phyloP scores from a whole-genome alignment of 306 rosid species.

The Quercus alba region DNA sequence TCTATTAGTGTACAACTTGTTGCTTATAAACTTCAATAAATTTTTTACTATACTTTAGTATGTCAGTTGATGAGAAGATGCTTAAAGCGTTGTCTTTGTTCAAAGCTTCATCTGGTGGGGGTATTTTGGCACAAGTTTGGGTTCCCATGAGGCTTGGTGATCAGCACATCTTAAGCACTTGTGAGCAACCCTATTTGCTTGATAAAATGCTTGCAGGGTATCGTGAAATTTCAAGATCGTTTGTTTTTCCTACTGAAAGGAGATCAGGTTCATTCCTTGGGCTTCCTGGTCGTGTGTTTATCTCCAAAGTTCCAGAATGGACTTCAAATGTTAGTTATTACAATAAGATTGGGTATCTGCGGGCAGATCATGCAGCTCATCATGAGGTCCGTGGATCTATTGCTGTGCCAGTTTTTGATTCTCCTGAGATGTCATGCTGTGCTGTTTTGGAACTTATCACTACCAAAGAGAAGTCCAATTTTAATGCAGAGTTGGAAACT shows the following conservation, averaged over 20 bases:
- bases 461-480: slow-evolving; percentile 60
- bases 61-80: slow-evolving; percentile 86
- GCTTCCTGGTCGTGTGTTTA: slow-evolving; percentile 92
- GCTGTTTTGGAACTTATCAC: slow-evolving; percentile 89
- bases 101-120: slow-evolving; percentile 68
- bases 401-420: slow-evolving; percentile 64
- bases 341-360: slow-evolving; percentile 57
- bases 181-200: slow-evolving; percentile 90
- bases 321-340: slow-evolving; percentile 80
- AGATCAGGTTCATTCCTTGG: slow-evolving; percentile 49
- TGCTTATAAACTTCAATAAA: no score
- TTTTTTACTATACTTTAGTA: neutral
- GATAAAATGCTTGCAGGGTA: slow-evolving; percentile 74
- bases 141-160: slow-evolving; percentile 67
- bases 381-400: slow-evolving; percentile 79
- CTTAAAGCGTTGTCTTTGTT: slow-evolving; percentile 69
- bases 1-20: no score
- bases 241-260: slow-evolving; percentile 55
- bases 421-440: slow-evolving; percentile 48
- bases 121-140: slow-evolving; percentile 93
- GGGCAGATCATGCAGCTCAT: slow-evolving; percentile 64
- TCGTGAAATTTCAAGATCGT: slow-evolving; percentile 83
- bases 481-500: slow-evolving; percentile 60
- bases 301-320: slow-evolving; percentile 80
- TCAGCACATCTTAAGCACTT: slow-evolving; percentile 64